Evolutionary conservation across 2,329 filamentous ascomycete species (phyloP).

Genomic region (Talaromyces sp.): DNA sequence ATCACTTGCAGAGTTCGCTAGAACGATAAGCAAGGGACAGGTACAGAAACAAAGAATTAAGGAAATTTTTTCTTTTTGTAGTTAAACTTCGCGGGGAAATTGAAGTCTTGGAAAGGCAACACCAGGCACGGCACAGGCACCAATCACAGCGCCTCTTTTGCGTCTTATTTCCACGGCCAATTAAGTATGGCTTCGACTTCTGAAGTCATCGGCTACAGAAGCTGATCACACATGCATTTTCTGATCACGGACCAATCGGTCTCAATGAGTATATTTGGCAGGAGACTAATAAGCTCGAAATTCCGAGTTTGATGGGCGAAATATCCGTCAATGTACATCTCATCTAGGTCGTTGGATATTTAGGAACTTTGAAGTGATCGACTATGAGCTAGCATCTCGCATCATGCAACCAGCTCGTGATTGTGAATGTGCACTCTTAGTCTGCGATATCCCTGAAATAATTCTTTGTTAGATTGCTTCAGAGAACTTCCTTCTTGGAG

Average conservation of each 20-base stretch:
- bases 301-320: background rate
- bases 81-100: slow-evolving; percentile 3
- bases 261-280: background rate
- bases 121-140: background rate
- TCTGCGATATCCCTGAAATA: background rate
- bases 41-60: background rate
- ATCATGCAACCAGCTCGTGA: background rate
- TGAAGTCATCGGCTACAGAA: background rate
- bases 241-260: background rate
- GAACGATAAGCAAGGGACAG: background rate
- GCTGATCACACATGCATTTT: background rate
- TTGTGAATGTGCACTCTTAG: too few species aligned
- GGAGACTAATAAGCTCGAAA: background rate
- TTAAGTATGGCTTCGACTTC: background rate
- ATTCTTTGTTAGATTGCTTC: background rate
- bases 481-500: background rate
- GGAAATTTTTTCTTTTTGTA: slow-evolving; percentile 1
- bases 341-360: background rate
- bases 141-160: background rate
- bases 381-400: background rate
- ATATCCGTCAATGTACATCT: background rate
- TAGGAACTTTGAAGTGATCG: background rate
- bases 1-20: background rate
- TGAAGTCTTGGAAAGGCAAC: background rate
- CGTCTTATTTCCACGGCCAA: background rate